Conservation (phyloP, 2,329 filamentous ascomycete species). For the Talaromyces sp. region DNA sequence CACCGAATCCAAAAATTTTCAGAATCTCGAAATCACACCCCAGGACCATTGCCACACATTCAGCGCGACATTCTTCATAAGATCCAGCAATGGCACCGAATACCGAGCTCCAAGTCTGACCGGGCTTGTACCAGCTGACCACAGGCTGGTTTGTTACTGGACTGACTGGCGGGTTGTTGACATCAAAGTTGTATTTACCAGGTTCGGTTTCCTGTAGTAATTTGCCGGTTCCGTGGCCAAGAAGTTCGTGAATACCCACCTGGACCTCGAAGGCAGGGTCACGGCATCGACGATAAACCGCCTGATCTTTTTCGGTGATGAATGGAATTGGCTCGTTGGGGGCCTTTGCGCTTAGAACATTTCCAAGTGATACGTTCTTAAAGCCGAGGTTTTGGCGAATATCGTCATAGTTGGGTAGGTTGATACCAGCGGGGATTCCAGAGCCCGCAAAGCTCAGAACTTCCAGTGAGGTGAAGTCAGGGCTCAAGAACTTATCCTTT, state of each 20-base stretch:
- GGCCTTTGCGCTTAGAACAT: constrained; percentile 87
- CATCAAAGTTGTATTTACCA: constrained; percentile 86
- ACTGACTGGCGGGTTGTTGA: constrained; percentile 76
- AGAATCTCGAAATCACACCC: constrained; percentile 87
- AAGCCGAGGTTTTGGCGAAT: constrained; percentile 66
- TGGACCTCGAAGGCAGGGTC: constrained; percentile 92
- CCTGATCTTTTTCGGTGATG: constrained; percentile 76
- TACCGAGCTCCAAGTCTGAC: constrained; percentile 91
- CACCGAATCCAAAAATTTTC: constrained; percentile 87
- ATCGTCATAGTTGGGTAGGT: constrained; percentile 60
- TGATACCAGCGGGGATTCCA: constrained; percentile 64
- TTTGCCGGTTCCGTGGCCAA: constrained; percentile 90
- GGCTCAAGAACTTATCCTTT: constrained; percentile 92
- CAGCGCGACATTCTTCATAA: constrained; percentile 93
- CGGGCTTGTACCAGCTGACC: constrained; percentile 87
- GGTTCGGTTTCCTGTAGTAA: constrained; percentile 84
- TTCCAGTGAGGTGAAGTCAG: constrained; percentile 94
- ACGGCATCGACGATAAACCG: constrained; percentile 77
- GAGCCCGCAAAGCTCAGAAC: constrained; percentile 77
- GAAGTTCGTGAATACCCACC: constrained; percentile 89
- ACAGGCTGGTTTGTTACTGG: constrained; percentile 78
- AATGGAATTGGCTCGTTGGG: constrained; percentile 92
- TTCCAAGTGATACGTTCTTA: constrained; percentile 81
- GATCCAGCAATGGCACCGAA: constrained; percentile 85
- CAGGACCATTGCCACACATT: constrained; percentile 90